A percentile compares a stretch with the other conserved stretches of the same genome.
Evolutionary conservation across 371 early-diverging fungal species (phyloP).

Genomic region (Parasitella parasitica): DNA sequence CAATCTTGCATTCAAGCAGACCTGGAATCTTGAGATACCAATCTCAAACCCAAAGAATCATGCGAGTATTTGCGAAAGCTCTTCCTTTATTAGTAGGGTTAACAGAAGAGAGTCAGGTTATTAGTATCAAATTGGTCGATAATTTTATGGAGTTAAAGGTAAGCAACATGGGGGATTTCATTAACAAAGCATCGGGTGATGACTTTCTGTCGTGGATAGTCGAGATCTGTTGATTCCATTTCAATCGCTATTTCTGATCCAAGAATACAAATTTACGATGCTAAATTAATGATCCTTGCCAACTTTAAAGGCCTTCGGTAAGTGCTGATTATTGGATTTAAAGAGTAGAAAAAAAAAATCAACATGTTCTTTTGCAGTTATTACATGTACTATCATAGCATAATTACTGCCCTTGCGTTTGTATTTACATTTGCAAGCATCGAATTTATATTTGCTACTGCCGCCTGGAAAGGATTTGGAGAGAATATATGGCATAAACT

Average conservation of each 20-base stretch:
- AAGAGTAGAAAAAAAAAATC: not conserved
- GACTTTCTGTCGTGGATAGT: not conserved
- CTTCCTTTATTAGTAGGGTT: constrained; percentile 70
- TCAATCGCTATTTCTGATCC: constrained; percentile 58
- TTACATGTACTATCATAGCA: constrained; percentile 79
- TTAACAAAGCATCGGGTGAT: not conserved
- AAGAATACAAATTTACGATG: constrained; percentile 69
- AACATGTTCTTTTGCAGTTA: constrained; percentile 39
- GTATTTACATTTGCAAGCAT: constrained; percentile 62
- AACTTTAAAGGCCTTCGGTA: constrained; percentile 80
- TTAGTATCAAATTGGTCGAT: constrained; percentile 70
- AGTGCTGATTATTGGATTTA: constrained; percentile 7
- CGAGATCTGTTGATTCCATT: constrained; percentile 57
- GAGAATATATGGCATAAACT: constrained; percentile 12
- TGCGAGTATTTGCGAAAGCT: constrained; percentile 64
- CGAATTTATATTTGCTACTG: constrained; percentile 61
- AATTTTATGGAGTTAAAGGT: constrained; percentile 64
- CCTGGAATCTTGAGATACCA: constrained; percentile 80
- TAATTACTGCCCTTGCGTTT: constrained; percentile 64
- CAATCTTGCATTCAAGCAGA: constrained; percentile 57
- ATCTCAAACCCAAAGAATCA: constrained; percentile 63
- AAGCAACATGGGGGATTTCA: not conserved
- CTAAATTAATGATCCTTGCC: constrained; percentile 64
- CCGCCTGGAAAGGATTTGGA: constrained; percentile 63
- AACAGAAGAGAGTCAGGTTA: constrained; percentile 63